Evolutionary conservation across 495 filamentous ascomycete genomes (phyloP), one percentile per base, ranked within the genome.

Genomic region (Daldinia grandis): DNA sequence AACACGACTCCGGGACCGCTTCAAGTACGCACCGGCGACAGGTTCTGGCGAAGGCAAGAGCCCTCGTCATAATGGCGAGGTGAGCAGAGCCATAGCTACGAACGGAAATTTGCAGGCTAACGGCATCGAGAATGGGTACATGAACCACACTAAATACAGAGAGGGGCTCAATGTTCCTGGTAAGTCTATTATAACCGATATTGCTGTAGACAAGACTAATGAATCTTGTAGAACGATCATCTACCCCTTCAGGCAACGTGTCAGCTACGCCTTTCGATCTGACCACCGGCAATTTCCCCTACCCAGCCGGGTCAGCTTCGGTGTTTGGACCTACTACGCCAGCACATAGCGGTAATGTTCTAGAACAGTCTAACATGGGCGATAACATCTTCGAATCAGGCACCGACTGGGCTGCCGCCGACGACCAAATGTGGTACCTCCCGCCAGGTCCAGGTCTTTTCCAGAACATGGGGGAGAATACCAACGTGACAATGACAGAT

Each of bases 1-100:
- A 3, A 87, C 87, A 27, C 87, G 91, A 47, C 85, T 95, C 58
- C 86, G 91, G 21, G 89, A 88, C 57, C 86, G 91, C 14, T 95
- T 95, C 75, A 87, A 94, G 53, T 88, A 85, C 70, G 85, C 85
- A 0, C 82, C 84, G 31, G 78, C 80, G 8, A 35, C 78, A 25
- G 61, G 64, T 14, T 72, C 78, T 10, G 66, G 67, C 14, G 81
- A 83, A 40, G 80, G 80, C 33, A 76, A 76, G 63, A 81, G 79
- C 28, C 79, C 82, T 25, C 71, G 66, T 14, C 59, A 72, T 9
- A 76, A 78, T 49, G 72, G 69, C 15, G 76, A 81, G 35, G 1
- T 42, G 3, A 42, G 58, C 28, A 77, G 78, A 38, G 66, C 60
- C 27, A 42, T 50, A 5, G 73, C 62, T 21, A 56, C 66, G 15